phyloP scores from a whole-genome alignment of 2,329 filamentous ascomycete genomes.

The Paracorniculantispora psalliotae region DNA sequence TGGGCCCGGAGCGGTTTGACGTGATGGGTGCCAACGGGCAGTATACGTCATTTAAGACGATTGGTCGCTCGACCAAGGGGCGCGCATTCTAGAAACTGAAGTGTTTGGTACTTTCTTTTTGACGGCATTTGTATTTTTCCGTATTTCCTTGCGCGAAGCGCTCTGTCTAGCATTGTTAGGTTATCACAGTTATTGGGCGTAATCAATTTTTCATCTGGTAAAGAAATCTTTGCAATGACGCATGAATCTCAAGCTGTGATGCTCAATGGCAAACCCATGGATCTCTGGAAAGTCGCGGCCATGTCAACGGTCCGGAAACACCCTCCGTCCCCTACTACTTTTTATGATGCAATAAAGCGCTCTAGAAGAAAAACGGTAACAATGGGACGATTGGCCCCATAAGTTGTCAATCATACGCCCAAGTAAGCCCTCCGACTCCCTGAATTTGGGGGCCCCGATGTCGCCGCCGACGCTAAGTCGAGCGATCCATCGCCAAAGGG shows the following conservation, averaged over 20 bases:
- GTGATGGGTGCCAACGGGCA: constrained; percentile 45
- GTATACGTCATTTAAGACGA: constrained; percentile 49
- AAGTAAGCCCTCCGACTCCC: neutral
- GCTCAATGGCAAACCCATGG: no score
- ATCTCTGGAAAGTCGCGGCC: no score
- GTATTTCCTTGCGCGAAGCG: constrained; percentile 1
- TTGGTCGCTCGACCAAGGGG: constrained; percentile 42
- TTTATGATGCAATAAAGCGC: neutral
- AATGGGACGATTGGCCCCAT: neutral
- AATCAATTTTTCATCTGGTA: neutral
- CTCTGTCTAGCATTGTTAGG: constrained; percentile 10
- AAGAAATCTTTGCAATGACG: neutral
- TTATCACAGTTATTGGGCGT: neutral
- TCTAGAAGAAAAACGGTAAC: no score
- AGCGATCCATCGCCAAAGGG: neutral
- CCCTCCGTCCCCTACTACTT: no score
- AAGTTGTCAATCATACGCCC: neutral
- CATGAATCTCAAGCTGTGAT: neutral
- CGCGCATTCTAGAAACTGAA: constrained; percentile 13
- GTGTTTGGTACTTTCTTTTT: neutral
- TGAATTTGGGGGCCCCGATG: neutral
- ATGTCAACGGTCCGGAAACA: no score
- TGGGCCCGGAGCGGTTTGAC: constrained; percentile 48
- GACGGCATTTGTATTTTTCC: constrained; percentile 1
- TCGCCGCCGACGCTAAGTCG: neutral